A percentile compares a stretch with the other conserved stretches of the same genome.
phyloP scores from a whole-genome alignment of 2,329 filamentous ascomycete genomes.

The Fusarium illudens region DNA sequence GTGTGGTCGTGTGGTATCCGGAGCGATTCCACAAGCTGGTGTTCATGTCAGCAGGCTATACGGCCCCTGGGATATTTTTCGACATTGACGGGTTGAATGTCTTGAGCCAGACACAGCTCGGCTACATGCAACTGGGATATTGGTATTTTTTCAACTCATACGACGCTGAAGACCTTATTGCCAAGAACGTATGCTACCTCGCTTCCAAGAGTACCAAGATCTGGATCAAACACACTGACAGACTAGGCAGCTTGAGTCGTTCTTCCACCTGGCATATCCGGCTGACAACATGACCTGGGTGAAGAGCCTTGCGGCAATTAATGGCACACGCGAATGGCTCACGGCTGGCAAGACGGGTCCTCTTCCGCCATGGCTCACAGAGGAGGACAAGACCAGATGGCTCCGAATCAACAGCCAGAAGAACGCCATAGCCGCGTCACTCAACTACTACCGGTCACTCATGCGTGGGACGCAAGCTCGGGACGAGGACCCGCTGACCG shows the following conservation, averaged over 20 bases:
- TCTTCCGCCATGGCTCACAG: constrained; percentile 11
- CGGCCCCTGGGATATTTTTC: constrained; percentile 11
- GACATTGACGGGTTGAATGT: constrained; percentile 25
- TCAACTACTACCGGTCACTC: constrained; percentile 33
- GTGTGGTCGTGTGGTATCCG: constrained; percentile 21
- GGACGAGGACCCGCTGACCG: constrained; percentile 26
- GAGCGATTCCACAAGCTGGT: constrained; percentile 11
- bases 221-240: not conserved
- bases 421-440: constrained; percentile 9
- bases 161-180: constrained; percentile 15
- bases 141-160: constrained; percentile 36
- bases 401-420: constrained; percentile 6
- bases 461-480: constrained; percentile 23
- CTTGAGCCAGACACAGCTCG: constrained; percentile 3
- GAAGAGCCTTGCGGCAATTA: constrained; percentile 12
- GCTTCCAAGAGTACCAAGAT: too few relatives aligned
- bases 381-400: constrained; percentile 21
- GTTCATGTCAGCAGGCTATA: constrained; percentile 19
- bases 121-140: constrained; percentile 29
- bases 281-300: constrained; percentile 11
- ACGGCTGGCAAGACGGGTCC: constrained; percentile 2
- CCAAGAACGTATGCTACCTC: constrained; percentile 3
- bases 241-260: constrained; percentile 24
- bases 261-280: constrained; percentile 27
- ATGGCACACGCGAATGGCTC: constrained; percentile 23